These are phyloP conservation scores for Talaromyces stipitatus DNA, from an alignment of 495 filamentous ascomycete genomes.

Conservation along the genomic window DNA sequence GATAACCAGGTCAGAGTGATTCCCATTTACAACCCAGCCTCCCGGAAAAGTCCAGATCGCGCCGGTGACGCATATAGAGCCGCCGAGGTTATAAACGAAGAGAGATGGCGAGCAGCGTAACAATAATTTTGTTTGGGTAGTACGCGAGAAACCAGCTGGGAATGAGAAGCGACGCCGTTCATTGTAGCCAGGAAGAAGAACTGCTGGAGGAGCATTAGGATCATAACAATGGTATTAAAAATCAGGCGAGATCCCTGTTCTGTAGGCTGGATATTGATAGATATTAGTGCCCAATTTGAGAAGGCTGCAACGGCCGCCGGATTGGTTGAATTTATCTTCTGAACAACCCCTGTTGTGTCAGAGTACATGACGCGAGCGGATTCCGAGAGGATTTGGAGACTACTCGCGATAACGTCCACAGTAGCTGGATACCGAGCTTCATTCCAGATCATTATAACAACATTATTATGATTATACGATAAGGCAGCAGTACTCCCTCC, in stretches of 20 bases:
- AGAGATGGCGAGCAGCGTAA: slow-evolving; percentile 33
- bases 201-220: slow-evolving; percentile 42
- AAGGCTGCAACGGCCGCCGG: slow-evolving; percentile 25
- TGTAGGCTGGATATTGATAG: slow-evolving; percentile 37
- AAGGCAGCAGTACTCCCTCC: slow-evolving; percentile 10
- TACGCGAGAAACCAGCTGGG: slow-evolving; percentile 33
- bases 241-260: slow-evolving; percentile 40
- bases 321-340: slow-evolving; percentile 20
- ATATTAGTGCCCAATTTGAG: slow-evolving; percentile 27
- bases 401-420: slow-evolving; percentile 25
- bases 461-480: slow-evolving; percentile 29
- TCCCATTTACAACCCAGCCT: slow-evolving; percentile 38
- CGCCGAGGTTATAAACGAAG: slow-evolving; percentile 34
- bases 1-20: slow-evolving; percentile 41
- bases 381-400: slow-evolving; percentile 21
- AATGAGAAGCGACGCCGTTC: slow-evolving; percentile 33
- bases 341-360: slow-evolving; percentile 17
- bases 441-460: slow-evolving; percentile 43
- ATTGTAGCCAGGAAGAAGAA: slow-evolving; percentile 45
- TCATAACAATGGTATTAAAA: slow-evolving; percentile 45
- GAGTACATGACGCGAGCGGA: slow-evolving; percentile 29
- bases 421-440: slow-evolving; percentile 40
- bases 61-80: slow-evolving; percentile 36
- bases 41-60: slow-evolving; percentile 44
- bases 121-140: slow-evolving; percentile 30